Evolutionary conservation across 371 early-diverging fungal species (phyloP).

Genomic region (Rhizopus sp.): DNA sequence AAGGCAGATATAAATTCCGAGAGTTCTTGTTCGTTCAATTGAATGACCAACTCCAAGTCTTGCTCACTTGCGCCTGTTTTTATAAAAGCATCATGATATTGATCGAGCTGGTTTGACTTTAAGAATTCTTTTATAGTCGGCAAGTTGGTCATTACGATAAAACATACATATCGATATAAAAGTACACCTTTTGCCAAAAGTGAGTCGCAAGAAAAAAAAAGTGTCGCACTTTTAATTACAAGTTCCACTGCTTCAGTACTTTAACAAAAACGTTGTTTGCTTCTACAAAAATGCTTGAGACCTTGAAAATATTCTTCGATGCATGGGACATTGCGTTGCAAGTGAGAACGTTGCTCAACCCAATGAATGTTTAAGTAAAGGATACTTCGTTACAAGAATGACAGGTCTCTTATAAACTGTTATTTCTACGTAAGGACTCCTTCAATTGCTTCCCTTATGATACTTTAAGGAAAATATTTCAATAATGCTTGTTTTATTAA

Average conservation of each 20-base stretch:
- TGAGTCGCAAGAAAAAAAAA: not conserved
- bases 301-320: not conserved
- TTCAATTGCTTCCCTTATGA: no score
- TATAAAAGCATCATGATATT: slow-evolving; percentile 48
- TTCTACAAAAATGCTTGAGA: no score
- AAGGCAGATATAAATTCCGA: slow-evolving; percentile 44
- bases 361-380: not conserved
- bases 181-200: not conserved
- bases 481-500: not conserved
- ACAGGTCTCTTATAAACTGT: not conserved
- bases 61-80: slow-evolving; percentile 57
- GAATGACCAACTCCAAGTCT: slow-evolving; percentile 45
- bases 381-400: slow-evolving; percentile 1
- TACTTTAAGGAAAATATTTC: no score
- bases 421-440: no score
- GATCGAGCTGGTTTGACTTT: slow-evolving; percentile 39
- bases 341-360: not conserved
- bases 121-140: slow-evolving; percentile 37
- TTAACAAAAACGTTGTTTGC: no score
- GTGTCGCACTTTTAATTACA: not conserved
- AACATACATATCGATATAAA: not conserved
- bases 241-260: no score
- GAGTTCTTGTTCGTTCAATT: slow-evolving; percentile 54
- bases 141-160: not conserved
- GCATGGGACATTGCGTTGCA: slow-evolving; percentile 3